phyloP scores from a whole-genome alignment of 2,329 filamentous ascomycete species.

The Alternaria novae-zelandiae region DNA sequence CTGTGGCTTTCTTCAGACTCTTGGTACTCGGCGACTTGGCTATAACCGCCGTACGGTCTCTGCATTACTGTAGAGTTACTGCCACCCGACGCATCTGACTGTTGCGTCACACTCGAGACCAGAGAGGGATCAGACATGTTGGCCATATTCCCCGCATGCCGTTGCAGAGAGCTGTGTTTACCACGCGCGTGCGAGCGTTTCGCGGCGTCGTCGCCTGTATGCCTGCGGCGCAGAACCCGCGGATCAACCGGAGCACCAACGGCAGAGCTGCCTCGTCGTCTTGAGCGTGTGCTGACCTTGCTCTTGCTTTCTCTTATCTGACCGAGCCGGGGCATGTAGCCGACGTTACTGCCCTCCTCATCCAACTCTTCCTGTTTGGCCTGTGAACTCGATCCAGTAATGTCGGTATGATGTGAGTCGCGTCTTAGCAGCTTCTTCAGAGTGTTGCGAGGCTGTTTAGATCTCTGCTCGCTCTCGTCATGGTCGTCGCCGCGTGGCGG shows the following conservation, averaged over 20 bases:
- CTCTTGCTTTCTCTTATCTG: slow-evolving; percentile 51
- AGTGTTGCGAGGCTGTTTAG: slow-evolving; percentile 25
- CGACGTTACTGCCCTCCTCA: slow-evolving; percentile 25
- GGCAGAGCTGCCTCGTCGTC: slow-evolving; percentile 30
- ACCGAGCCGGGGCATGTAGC: slow-evolving; percentile 50
- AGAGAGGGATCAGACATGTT: slow-evolving; percentile 51
- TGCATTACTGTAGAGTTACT: slow-evolving; percentile 57
- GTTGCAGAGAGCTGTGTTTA: slow-evolving; percentile 43
- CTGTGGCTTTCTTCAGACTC: slow-evolving; percentile 18
- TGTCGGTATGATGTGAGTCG: slow-evolving; percentile 23
- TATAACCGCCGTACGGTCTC: slow-evolving; percentile 49
- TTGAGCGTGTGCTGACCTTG: slow-evolving; percentile 34
- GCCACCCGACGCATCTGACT: slow-evolving; percentile 51
- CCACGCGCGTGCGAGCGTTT: slow-evolving; percentile 39
- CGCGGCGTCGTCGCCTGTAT: slow-evolving; percentile 26
- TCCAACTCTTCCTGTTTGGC: slow-evolving; percentile 22
- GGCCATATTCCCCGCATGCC: slow-evolving; percentile 36
- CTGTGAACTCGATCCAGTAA: slow-evolving; percentile 13
- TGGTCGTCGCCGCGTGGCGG: slow-evolving; percentile 30
- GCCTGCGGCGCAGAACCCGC: slow-evolving; percentile 24
- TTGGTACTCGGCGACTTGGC: slow-evolving; percentile 29
- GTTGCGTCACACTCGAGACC: slow-evolving; percentile 50
- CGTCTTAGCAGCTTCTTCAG: slow-evolving; percentile 30
- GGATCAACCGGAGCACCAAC: slow-evolving; percentile 24
- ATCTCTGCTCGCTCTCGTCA: slow-evolving; percentile 29